Evolutionary conservation across 495 filamentous ascomycete genomes (phyloP), one percentile per base, ranked within the genome.

Genomic region (Penicillium fimorum): DNA sequence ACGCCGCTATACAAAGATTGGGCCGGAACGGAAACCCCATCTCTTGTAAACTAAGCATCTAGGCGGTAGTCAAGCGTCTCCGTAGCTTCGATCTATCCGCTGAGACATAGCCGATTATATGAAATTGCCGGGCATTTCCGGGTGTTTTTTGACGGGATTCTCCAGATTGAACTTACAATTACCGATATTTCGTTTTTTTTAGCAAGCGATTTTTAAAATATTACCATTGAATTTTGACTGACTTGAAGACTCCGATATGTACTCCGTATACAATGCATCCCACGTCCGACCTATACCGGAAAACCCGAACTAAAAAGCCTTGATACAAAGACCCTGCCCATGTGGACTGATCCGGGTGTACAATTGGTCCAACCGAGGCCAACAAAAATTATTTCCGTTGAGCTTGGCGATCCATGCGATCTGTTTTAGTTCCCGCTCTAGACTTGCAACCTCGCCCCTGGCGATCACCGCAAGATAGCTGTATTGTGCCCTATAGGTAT

Each of bases 381-480:
- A 32, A 12, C 24, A 5, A 54, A 46, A 54, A 40, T 27, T 46
- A 22, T 54, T 47, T 37, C 9, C 50, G 2, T 32, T 3, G 29
- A 15, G 40, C 50, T 53, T 53, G 41, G 50, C 41, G 29, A 50
- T 50, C 50, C 20, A 37, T 41, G n/a, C 40, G 40, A 38, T 54
- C 51, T 44, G 1, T 17, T 22, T 46, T 54, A 54, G 51, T 46
- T 54, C 53, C 53, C 53, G 53, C 52, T 20, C 49, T 42, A 47
- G 40, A 12, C 24, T 45, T 53, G 41, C 37, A 30, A 51, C 41
- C 42, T 54, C 20, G 50, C 51, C 51, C 51, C 51, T 42, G 53
- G 53, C 53, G 53, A 56, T 56, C 53, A 55, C 17, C 45, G 53
- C 17, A 47, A 41, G 22, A 20, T 29, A 7, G 6, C 25, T 27